Conservation (phyloP, 1,139 yeast genomes). For the Yamadazyma kanchanaburiensis region DNA sequence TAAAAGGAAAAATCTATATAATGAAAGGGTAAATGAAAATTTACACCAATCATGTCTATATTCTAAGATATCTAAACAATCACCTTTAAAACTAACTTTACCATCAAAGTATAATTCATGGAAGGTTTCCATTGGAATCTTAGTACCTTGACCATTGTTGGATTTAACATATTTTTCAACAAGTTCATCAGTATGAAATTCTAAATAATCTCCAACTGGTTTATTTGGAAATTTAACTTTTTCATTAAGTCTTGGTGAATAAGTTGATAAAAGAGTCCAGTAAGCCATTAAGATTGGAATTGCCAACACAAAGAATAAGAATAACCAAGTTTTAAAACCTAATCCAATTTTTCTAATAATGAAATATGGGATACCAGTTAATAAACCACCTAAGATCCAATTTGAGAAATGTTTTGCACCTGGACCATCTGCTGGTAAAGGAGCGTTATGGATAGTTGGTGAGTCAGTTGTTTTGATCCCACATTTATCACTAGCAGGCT, state of each 20-base stretch:
- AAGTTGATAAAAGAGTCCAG: conserved; percentile 78
- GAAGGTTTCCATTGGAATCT: conserved; percentile 92
- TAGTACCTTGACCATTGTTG: conserved; percentile 57
- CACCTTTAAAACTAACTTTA: conserved; percentile 86
- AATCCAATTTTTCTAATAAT: conserved; percentile 67
- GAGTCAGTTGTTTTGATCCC: conserved; percentile 63
- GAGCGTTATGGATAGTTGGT: conserved; percentile 83
- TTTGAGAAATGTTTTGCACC: conserved; percentile 78
- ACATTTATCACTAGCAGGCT: conserved; percentile 45
- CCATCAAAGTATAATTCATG: conserved; percentile 82
- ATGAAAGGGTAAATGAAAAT: conserved; percentile 72
- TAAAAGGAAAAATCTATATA: conserved; percentile 77
- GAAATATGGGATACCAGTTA: conserved; percentile 63
- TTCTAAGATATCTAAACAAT: conserved; percentile 78
- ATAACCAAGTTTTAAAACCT: conserved; percentile 66
- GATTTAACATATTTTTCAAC: conserved; percentile 60
- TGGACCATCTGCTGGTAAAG: conserved; percentile 90
- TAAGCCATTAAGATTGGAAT: conserved; percentile 74
- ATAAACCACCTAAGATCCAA: conserved; percentile 45
- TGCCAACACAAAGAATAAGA: conserved; percentile 49
- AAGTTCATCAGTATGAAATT: conserved; percentile 74
- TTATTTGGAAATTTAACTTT: conserved; percentile 73
- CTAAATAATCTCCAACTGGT: conserved; percentile 77
- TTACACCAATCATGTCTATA: conserved; percentile 90
- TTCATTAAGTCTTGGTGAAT: conserved; percentile 79